These are phyloP conservation scores for Ogataea trehalophila DNA, from an alignment of 805 yeast species.

Conservation along the genomic window DNA sequence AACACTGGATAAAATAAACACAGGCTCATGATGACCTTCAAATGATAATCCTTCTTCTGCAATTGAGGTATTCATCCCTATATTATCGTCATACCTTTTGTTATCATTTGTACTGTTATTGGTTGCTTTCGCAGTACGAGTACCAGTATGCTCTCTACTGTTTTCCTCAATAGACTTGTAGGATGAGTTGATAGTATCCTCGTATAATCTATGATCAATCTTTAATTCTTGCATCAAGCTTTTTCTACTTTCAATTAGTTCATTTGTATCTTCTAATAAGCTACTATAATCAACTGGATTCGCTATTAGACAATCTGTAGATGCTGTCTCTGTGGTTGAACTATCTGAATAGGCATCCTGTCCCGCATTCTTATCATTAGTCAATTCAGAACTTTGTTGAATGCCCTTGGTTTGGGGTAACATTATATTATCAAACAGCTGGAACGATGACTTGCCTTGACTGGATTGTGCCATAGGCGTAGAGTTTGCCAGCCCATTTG, in stretches of 20 bases:
- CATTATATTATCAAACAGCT: not conserved
- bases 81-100: too few relatives aligned
- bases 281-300: constrained; percentile 8
- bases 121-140: not conserved
- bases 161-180: constrained; percentile 2
- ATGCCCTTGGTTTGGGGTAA: too few relatives aligned
- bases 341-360: not conserved
- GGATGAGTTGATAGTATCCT: constrained; percentile 6
- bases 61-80: not conserved
- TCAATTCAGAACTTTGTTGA: too few relatives aligned
- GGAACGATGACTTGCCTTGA: not conserved
- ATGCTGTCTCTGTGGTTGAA: not conserved
- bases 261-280: constrained; percentile 30
- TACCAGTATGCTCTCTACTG: not conserved
- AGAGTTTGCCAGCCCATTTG: too few relatives aligned
- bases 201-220: constrained; percentile 30
- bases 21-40: not conserved
- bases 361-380: too few relatives aligned
- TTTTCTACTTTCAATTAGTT: constrained; percentile 40
- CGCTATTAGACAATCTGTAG: not conserved
- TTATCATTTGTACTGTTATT: too few relatives aligned
- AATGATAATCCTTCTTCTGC: not conserved
- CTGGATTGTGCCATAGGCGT: too few relatives aligned
- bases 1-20: constrained; percentile 27
- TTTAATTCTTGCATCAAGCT: constrained; percentile 39